Evolutionary conservation across 108 stramenopile genomes (phyloP).

Genomic region (Seminavis robusta): DNA sequence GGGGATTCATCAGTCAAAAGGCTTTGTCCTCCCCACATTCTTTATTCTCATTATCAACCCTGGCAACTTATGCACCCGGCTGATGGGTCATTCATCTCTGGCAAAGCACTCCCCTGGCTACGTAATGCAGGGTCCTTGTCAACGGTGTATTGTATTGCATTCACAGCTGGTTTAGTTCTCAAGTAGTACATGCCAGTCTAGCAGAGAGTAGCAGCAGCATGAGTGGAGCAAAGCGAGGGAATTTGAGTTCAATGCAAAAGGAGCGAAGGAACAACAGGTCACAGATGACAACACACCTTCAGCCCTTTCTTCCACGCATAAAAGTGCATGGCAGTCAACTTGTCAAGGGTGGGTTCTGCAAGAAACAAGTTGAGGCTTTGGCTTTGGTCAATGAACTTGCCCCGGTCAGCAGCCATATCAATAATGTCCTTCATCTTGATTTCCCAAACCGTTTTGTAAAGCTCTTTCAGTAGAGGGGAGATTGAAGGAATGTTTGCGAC

Average conservation of each 20-base stretch:
- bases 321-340: slow-evolving; percentile 97
- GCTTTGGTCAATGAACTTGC: slow-evolving; percentile 95
- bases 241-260: neutral
- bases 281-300: slow-evolving; percentile 57
- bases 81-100: no score
- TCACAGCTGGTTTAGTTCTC: slow-evolving; percentile 91
- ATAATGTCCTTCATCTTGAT: slow-evolving; percentile 93
- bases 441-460: slow-evolving; percentile 99
- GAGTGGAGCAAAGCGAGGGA: slow-evolving; percentile 1
- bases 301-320: slow-evolving; percentile 96
- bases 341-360: slow-evolving; percentile 88
- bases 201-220: slow-evolving; percentile 14
- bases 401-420: slow-evolving; percentile 96
- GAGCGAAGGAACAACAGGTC: slow-evolving; percentile 1
- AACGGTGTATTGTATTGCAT: slow-evolving; percentile 98
- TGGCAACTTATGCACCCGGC: slow-evolving; percentile 25
- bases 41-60: neutral
- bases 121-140: slow-evolving; percentile 69
- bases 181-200: slow-evolving; percentile 99
- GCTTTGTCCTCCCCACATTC: no score
- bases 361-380: slow-evolving; percentile 96
- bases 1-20: no score
- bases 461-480: slow-evolving; percentile 78
- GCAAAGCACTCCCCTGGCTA: neutral
- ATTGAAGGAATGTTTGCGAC: slow-evolving; percentile 81